Conservation (phyloP, 2,329 filamentous ascomycete species). For the Fusarium secorum region DNA sequence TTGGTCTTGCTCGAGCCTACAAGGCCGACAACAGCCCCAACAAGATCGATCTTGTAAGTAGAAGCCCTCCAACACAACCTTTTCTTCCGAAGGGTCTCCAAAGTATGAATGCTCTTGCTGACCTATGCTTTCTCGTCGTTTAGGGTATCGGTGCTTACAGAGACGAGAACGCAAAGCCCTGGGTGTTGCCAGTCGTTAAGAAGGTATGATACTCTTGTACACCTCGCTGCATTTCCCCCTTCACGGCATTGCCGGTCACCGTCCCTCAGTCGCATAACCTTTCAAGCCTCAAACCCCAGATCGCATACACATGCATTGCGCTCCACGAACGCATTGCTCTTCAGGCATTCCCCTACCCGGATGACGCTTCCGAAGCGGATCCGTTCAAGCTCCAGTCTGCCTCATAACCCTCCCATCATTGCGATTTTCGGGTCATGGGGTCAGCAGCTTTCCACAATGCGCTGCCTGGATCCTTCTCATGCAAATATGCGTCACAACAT, state of each 20-base stretch:
- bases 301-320: slow-evolving; percentile 11
- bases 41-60: slow-evolving; percentile 89
- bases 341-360: neutral
- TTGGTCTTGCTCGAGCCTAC: slow-evolving; percentile 90
- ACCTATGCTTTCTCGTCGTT: slow-evolving; percentile 8
- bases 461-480: slow-evolving; percentile 22
- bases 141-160: slow-evolving; percentile 89
- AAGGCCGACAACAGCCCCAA: slow-evolving; percentile 76
- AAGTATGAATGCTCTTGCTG: slow-evolving; percentile 4
- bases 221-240: slow-evolving; percentile 7
- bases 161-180: slow-evolving; percentile 94
- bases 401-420: slow-evolving; percentile 16
- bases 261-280: slow-evolving; percentile 9
- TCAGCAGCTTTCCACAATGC: slow-evolving; percentile 15
- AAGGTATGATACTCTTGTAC: slow-evolving; percentile 67
- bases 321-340: slow-evolving; percentile 14
- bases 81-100: neutral
- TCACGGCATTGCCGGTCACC: slow-evolving; percentile 1
- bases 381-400: slow-evolving; percentile 8
- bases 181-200: slow-evolving; percentile 95
- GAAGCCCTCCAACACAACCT: neutral
- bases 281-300: neutral
- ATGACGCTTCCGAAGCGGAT: slow-evolving; percentile 12
- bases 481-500: slow-evolving; percentile 23
- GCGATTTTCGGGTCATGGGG: slow-evolving; percentile 34